phyloP scores from a whole-genome alignment of 176 grass and related monocot species.

The Musa acuminata region DNA sequence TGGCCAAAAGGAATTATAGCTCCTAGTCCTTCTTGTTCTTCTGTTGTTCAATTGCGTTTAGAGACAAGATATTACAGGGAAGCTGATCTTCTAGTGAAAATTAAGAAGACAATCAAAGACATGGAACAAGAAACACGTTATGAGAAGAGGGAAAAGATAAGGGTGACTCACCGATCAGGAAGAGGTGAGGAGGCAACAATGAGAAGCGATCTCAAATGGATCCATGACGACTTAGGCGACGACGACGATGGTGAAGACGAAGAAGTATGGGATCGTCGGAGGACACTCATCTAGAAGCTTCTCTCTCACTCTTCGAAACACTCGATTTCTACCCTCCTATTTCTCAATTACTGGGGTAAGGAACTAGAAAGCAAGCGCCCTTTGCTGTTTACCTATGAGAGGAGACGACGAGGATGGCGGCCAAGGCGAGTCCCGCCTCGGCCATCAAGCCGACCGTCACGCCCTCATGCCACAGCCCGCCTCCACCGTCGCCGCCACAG shows the following conservation, averaged over 20 bases:
- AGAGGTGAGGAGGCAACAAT: conserved; percentile 18
- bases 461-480: conserved; percentile 56
- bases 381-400: conserved; percentile 49
- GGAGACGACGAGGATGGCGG: conserved; percentile 52
- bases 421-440: conserved; percentile 54
- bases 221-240: conserved; percentile 18
- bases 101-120: neutral
- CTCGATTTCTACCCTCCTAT: conserved; percentile 4
- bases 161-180: conserved; percentile 19
- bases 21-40: neutral
- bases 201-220: conserved; percentile 21
- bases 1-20: neutral
- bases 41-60: neutral
- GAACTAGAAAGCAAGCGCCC: neutral
- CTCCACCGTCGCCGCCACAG: conserved; percentile 1
- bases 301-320: neutral
- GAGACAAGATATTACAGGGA: neutral
- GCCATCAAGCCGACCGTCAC: conserved; percentile 77
- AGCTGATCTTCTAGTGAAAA: neutral
- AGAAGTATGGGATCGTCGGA: conserved; percentile 13
- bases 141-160: neutral
- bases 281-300: conserved; percentile 5
- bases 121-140: neutral
- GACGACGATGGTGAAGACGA: conserved; percentile 16
- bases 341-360: neutral